Evolutionary conservation across 2,329 filamentous ascomycete species (phyloP).

Genomic region (Aspergillus terreus): DNA sequence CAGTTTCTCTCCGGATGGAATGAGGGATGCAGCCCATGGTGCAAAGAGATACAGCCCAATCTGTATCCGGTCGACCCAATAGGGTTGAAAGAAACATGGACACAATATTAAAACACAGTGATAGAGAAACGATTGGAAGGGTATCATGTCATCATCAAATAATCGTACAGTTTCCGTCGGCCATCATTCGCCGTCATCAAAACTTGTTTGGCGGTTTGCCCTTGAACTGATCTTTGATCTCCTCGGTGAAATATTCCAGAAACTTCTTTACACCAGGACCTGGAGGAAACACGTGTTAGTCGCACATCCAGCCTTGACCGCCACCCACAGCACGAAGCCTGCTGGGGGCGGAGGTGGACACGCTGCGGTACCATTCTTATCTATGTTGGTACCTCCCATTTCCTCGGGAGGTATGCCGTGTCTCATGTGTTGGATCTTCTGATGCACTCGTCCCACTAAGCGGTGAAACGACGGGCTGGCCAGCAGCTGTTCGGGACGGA

Average conservation of each 20-base stretch:
- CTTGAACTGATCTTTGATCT: slow-evolving; percentile 40
- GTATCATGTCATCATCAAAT: slow-evolving; percentile 6
- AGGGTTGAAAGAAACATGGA: not conserved
- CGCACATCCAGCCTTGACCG: too few species aligned
- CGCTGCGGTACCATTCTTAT: slow-evolving; percentile 28
- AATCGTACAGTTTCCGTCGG: slow-evolving; percentile 5
- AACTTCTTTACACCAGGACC: slow-evolving; percentile 31
- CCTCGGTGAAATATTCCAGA: slow-evolving; percentile 39
- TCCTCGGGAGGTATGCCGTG: slow-evolving; percentile 42
- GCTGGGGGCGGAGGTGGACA: too few species aligned
- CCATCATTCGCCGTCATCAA: slow-evolving; percentile 9
- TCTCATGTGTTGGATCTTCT: slow-evolving; percentile 38
- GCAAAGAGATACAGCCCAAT: too few species aligned
- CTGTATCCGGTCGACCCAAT: too few species aligned
- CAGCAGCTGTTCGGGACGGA: slow-evolving; percentile 31
- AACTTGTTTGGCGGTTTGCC: slow-evolving; percentile 32
- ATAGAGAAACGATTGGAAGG: slow-evolving; percentile 2
- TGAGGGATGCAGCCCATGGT: not conserved
- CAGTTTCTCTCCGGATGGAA: not conserved
- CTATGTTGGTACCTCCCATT: slow-evolving; percentile 40
- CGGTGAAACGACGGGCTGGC: slow-evolving; percentile 42
- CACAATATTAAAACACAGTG: not conserved
- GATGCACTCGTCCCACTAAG: slow-evolving; percentile 41
- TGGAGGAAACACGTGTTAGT: slow-evolving; percentile 7
- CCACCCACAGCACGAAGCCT: too few species aligned